phyloP scores from a whole-genome alignment of 495 filamentous ascomycete genomes.

The Aspergillus sclerotioniger region DNA sequence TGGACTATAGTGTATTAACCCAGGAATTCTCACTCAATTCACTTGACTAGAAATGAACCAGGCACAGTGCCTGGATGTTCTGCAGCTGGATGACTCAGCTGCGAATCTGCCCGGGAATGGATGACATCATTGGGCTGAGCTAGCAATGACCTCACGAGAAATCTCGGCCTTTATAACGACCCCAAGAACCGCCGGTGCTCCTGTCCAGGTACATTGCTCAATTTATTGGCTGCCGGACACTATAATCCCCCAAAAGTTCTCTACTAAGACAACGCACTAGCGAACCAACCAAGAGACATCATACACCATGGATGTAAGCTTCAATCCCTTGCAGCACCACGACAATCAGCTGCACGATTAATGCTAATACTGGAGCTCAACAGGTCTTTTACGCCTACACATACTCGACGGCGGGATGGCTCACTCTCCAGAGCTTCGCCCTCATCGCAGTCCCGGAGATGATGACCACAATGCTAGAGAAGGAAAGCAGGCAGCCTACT shows the following conservation, averaged over 20 bases:
- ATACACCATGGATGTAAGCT: slow-evolving; percentile 23
- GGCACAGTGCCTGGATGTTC: background rate
- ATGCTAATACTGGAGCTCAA: background rate
- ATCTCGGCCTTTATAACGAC: background rate
- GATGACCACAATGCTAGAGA: slow-evolving; percentile 60
- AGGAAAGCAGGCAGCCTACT: slow-evolving; percentile 54
- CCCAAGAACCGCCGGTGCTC: background rate
- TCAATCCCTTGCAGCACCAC: background rate
- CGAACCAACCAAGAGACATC: background rate
- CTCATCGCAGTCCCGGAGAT: slow-evolving; percentile 65
- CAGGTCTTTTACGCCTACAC: slow-evolving; percentile 67
- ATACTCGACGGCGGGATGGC: slow-evolving; percentile 65
- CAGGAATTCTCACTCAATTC: no score
- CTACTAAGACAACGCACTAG: background rate
- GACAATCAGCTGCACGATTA: background rate
- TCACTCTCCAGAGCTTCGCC: slow-evolving; percentile 62
- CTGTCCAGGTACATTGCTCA: background rate
- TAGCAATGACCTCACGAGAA: slow-evolving; percentile 5
- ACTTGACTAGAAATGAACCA: background rate
- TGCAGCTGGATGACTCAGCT: background rate
- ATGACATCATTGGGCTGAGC: slow-evolving; percentile 1
- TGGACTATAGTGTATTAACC: no score
- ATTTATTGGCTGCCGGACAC: background rate
- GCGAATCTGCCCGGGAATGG: background rate
- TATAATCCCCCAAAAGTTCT: no score